These are phyloP conservation scores for Hypocreales sp. DNA, from an alignment of 2,329 filamentous ascomycete genomes.

Conservation along the genomic window DNA sequence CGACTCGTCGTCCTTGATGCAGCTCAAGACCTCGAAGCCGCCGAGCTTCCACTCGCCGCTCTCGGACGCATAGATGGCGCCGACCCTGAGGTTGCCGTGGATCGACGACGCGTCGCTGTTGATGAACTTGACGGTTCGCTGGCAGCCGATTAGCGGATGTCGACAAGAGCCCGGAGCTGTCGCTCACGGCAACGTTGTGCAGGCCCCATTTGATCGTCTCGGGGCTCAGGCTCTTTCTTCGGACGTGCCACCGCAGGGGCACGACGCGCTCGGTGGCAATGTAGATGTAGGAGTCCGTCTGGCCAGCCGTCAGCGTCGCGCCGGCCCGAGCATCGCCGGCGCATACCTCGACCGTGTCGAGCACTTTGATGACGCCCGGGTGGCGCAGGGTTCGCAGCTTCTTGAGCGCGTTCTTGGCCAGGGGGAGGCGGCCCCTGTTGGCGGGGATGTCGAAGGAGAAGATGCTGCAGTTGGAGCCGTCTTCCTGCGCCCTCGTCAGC, in stretches of 20 bases:
- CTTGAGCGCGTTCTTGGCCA: conserved; percentile 86
- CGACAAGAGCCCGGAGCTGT: background rate
- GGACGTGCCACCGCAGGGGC: conserved; percentile 80
- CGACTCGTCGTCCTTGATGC: conserved; percentile 88
- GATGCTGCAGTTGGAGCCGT: conserved; percentile 86
- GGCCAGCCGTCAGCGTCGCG: conserved; percentile 8
- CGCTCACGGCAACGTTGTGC: conserved; percentile 63
- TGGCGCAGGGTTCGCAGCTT: conserved; percentile 89
- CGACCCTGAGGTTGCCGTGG: conserved; percentile 72
- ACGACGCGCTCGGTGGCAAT: conserved; percentile 85
- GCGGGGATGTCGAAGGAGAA: conserved; percentile 84
- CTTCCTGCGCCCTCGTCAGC: conserved; percentile 73
- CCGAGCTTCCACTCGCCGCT: conserved; percentile 97
- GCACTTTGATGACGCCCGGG: conserved; percentile 82
- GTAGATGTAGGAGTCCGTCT: conserved; percentile 92
- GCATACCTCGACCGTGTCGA: conserved; percentile 83
- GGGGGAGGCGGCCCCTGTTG: conserved; percentile 65
- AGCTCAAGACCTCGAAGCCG: conserved; percentile 87
- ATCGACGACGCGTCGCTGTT: conserved; percentile 87
- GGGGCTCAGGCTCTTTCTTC: conserved; percentile 70
- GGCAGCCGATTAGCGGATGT: conserved; percentile 7
- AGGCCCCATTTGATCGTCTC: conserved; percentile 97
- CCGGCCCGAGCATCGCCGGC: background rate
- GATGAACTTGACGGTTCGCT: conserved; percentile 90
- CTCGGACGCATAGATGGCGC: conserved; percentile 83